Conservation (phyloP, 208 protist species). For the Sergeia podlipaevii region DNA sequence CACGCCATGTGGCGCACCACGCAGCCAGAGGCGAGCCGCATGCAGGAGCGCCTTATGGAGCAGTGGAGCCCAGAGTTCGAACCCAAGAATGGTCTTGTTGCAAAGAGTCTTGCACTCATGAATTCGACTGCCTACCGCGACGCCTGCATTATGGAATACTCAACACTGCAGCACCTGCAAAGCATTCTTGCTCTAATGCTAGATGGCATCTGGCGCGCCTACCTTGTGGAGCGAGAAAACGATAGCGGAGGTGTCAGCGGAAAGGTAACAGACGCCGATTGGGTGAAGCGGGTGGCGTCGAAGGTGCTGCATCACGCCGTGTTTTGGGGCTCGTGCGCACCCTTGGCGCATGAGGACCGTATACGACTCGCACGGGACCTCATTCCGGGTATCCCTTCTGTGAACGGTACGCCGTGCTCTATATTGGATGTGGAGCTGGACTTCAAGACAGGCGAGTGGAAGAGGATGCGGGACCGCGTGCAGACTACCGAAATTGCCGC, state of each 20-base stretch:
- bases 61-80: conserved; percentile 84
- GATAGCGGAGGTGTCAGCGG: conserved; percentile 12
- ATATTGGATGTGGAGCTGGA: conserved; percentile 88
- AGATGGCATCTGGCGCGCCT: conserved; percentile 82
- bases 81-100: conserved; percentile 72
- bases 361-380: conserved; percentile 56
- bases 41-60: conserved; percentile 85
- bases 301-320: conserved; percentile 92
- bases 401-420: conserved; percentile 23
- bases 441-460: conserved; percentile 79
- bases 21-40: conserved; percentile 58
- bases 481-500: conserved; percentile 83
- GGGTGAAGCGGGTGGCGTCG: conserved; percentile 43
- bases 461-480: conserved; percentile 64
- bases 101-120: conserved; percentile 67
- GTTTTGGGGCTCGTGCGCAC: conserved; percentile 95
- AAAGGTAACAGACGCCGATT: too few species aligned
- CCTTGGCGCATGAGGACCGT: conserved; percentile 53
- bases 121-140: conserved; percentile 52
- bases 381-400: conserved; percentile 26
- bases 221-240: conserved; percentile 88
- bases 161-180: conserved; percentile 80
- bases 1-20: conserved; percentile 7
- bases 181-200: conserved; percentile 93
- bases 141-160: conserved; percentile 94